phyloP scores from a whole-genome alignment of 805 yeast genomes.

The Kodamaea neixiangensis region DNA sequence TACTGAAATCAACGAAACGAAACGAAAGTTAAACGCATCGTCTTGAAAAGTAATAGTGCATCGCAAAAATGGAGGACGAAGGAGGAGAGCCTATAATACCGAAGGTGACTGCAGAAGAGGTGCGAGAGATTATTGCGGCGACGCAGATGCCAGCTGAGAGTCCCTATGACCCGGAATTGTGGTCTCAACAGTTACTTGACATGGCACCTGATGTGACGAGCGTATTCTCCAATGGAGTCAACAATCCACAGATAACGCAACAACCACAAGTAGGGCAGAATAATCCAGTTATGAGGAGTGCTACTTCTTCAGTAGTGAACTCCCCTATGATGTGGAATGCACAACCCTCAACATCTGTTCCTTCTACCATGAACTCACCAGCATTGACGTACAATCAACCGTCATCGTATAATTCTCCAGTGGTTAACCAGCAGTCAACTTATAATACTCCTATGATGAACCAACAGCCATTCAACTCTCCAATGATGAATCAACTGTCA shows the following conservation, averaged over 20 bases:
- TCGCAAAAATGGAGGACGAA: not conserved
- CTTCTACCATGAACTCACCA: not conserved
- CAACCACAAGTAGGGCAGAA: not conserved
- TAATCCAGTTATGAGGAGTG: not conserved
- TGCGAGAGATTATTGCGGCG: not conserved
- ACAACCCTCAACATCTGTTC: not conserved
- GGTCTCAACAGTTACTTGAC: too few species aligned
- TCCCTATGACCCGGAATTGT: too few species aligned
- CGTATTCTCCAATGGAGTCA: too few species aligned
- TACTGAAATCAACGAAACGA: not conserved
- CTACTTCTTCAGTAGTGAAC: not conserved
- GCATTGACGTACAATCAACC: not conserved
- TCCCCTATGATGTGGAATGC: not conserved
- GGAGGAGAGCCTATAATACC: not conserved
- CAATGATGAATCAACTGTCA: too few species aligned
- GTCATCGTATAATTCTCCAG: not conserved
- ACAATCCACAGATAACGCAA: too few species aligned
- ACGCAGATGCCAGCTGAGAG: too few species aligned
- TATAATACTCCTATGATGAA: not conserved
- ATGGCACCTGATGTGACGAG: too few species aligned
- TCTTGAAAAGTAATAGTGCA: not conserved
- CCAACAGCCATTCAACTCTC: too few species aligned
- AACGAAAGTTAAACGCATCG: not conserved
- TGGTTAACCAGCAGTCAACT: not conserved
- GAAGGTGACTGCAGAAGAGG: not conserved